These are phyloP conservation scores for Exophiala bonariae DNA, from an alignment of 2,329 filamentous ascomycete genomes.

Conservation along the genomic window DNA sequence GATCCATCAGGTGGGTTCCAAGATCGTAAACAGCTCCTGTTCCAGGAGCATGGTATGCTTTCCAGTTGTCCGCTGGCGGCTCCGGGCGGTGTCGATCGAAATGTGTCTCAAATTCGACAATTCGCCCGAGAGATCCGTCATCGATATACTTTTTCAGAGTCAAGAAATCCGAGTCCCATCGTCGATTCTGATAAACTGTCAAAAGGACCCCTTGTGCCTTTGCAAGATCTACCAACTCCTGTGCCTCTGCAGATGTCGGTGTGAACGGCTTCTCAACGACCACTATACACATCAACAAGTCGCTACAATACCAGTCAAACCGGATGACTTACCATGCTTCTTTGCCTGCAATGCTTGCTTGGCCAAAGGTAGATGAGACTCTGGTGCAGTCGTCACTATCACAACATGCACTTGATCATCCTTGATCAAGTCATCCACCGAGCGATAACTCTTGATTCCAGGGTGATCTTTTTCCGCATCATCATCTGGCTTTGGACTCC, in stretches of 20 bases:
- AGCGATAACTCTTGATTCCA: conserved; percentile 62
- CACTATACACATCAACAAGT: conserved; percentile 43
- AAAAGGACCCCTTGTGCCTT: conserved; percentile 53
- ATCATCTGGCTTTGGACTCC: conserved; percentile 62
- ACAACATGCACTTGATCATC: conserved; percentile 69
- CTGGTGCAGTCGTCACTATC: conserved; percentile 69
- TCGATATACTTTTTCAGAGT: conserved; percentile 65
- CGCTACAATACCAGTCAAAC: neutral
- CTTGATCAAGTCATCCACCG: conserved; percentile 61
- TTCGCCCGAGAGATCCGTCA: conserved; percentile 63
- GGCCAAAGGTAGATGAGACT: conserved; percentile 67
- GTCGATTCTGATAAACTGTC: conserved; percentile 74
- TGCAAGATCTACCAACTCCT: conserved; percentile 60
- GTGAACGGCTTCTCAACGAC: conserved; percentile 84
- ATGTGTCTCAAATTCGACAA: conserved; percentile 76
- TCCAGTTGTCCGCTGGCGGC: conserved; percentile 62
- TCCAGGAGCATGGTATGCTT: conserved; percentile 64
- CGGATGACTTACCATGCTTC: conserved; percentile 25
- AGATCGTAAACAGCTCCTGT: conserved; percentile 72
- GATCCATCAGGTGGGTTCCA: conserved; percentile 74
- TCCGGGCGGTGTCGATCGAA: conserved; percentile 72
- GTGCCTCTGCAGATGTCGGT: conserved; percentile 67
- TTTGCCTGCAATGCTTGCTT: conserved; percentile 56
- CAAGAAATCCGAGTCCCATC: conserved; percentile 76
- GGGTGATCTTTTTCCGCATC: conserved; percentile 71